Evolutionary conservation across 441 rosid genomes (phyloP), one percentile per base, ranked within the genome.

Genomic region (Eutrema salsugineum): DNA sequence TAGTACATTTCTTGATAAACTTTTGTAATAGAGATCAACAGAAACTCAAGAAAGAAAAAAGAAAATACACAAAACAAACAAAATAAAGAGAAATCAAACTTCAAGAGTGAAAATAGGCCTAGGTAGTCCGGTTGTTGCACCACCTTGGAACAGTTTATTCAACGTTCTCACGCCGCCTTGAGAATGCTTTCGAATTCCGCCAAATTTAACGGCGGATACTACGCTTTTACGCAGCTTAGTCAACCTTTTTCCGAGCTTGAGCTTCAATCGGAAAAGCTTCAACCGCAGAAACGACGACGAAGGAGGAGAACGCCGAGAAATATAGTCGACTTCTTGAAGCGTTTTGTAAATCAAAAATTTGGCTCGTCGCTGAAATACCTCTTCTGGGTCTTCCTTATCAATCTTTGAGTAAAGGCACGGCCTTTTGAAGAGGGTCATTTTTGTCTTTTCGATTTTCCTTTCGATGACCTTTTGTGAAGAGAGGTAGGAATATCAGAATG

Each of bases 321-420:
- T 7, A n/a, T 49, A 27, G 27, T 91, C 97, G 14, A 2, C 80
- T 59, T 77, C 77, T 71, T 83, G 83, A 42, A 90, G 60, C 6
- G 67, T 85, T 71, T 86, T 91, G 82, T 87, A 85, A 70, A 91
- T 88, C 88, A 91, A 82, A 83, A 91, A 94, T 79, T 87, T 95
- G 24, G 96, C 93, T 80, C 81, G 66, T 63, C 84, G 66, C 35
- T 79, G 91, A 4, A 49, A 55, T 0, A 81, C 11, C 69, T 90
- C 97, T 69, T 90, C 84, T 0, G 83, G 89, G 72, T 86, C 92
- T 70, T 91, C 93, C 59, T 83, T 81, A 22, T 81, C 79, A 40
- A 91, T 17, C 83, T 83, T 88, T 30, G 92, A 62, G 86, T 94
- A 94, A 0, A 40, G 80, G 36, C 58, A 60, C 0, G 79, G 72